Evolutionary conservation across 2,329 filamentous ascomycete species (phyloP), one percentile per base, ranked within the genome.

Genomic region (Clarireedia sp.): DNA sequence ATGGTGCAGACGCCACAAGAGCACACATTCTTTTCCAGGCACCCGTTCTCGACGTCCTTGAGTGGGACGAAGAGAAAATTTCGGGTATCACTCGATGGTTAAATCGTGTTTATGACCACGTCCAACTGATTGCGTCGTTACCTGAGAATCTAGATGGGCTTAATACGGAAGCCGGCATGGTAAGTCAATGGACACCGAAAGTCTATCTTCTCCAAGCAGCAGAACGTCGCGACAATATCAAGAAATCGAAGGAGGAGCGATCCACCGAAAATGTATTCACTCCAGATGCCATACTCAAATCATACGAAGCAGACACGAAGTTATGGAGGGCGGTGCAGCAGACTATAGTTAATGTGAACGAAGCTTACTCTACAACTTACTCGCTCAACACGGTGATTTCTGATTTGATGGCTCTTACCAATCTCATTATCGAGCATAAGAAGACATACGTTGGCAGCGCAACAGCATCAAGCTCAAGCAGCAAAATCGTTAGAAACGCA

Each of bases 11-110:
- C 69, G 85, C 88, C 5, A 90, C 88, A 2, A 78, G 90, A 55
- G 89, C 89, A 3, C 90, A 96, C 68, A 88, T 96, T 67, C 78
- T 96, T 6, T 95, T 96, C 74, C 87, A 91, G 64, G 90, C 90
- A 0, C 89, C 90, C 0, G 87, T 95, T 14, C 83, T 78, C 43
- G 90, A 95, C 55, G 81, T 94, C 1, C 78, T 96, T 1, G 88
- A 94, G 68, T 96, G 90, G 90, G 89, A 95, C 53, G 88, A 89
- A 66, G 74, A 78, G 41, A 92, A 90, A 69, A 92, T 96, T 49
- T 75, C 83, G 0, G 90, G 90, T 2, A 80, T 95, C 17, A 86
- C 87, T 49, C 81, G 90, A 51, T 96, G 90, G 90, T 77, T 95
- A 16, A 75, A 77, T 3, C 79, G 87, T 19, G 68, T 95, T 74